Conservation (phyloP, 495 filamentous ascomycete genomes). For the Aspergillus asperescens region DNA sequence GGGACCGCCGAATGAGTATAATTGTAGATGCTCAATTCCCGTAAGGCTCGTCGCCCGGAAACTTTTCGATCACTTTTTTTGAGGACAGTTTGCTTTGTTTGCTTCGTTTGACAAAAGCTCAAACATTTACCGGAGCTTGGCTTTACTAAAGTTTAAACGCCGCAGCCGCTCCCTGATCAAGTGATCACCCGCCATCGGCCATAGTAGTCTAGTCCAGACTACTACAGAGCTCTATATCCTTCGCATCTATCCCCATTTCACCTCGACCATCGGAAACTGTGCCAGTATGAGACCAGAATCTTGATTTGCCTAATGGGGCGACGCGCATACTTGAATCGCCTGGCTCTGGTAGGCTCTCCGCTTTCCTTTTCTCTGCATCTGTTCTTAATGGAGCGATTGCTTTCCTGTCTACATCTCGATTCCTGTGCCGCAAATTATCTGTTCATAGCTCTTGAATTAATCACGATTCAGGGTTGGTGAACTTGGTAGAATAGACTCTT, state of each 20-base stretch:
- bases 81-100: slow-evolving; percentile 26
- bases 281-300: neutral
- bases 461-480: neutral
- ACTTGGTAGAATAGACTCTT: neutral
- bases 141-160: slow-evolving; percentile 18
- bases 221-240: no score
- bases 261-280: neutral
- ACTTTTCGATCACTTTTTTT: slow-evolving; percentile 36
- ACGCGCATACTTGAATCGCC: slow-evolving; percentile 46
- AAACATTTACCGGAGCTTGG: neutral
- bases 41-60: slow-evolving; percentile 15
- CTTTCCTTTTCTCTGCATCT: neutral
- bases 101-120: slow-evolving; percentile 27
- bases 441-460: neutral
- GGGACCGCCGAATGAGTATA: neutral
- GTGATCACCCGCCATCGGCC: no score
- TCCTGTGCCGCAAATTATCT: neutral
- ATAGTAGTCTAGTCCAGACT: no score
- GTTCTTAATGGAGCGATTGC: neutral
- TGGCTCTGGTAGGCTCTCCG: slow-evolving; percentile 47
- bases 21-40: slow-evolving; percentile 1
- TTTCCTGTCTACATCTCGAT: neutral
- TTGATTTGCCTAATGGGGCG: slow-evolving; percentile 38
- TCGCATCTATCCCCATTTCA: slow-evolving; percentile 2
- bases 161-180: slow-evolving; percentile 14